Evolutionary conservation across 768 basidiomycete species (phyloP), one percentile per base, ranked within the genome.

Genomic region (Phylloporus scabripes): DNA sequence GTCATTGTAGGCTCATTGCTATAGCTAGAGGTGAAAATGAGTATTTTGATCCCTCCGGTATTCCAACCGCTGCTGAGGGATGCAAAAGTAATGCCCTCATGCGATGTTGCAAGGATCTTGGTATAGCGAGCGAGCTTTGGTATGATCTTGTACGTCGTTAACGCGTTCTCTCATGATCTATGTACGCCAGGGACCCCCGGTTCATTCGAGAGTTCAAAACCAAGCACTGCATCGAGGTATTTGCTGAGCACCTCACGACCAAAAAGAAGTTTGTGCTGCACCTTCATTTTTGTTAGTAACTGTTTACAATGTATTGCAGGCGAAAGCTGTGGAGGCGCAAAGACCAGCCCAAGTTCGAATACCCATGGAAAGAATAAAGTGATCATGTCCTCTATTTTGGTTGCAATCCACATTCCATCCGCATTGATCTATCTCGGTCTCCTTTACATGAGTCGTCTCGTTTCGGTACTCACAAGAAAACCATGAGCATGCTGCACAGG

Each of bases 71-170:
- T 0, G 89, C 87, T 0, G 95, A 98, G 65, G 92, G 85, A 0
- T 91, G 87, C 72, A 98, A 97, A 69, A 92, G 89, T 63, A 98
- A 98, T 55, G 95, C 95, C 0, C 73, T 98, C 26, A 96, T 97
- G 94, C 76, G 95, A 28, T 97, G 95, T 67, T 93, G 91, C 72
- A 98, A 98, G 63, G 95, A 98, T 62, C 72, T 98, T 34, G 95
- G 95, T 10, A 77, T 98, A 57, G 95, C 95, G 0, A 93, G 92
- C 66, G 95, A 97, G 69, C 81, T 98, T 20, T 97, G 95, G 93
- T 92, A 56, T 52, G 77, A 2, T 60, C 20, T 23, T 5, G 23
- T 54, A n/a, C 7, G 18, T 43, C 11, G 14, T 34, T 5, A 1
- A 18, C 38, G 1, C 3, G n/a, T 26, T 38, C 14, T 39, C 42